phyloP scores from a whole-genome alignment of 2,329 filamentous ascomycete genomes.

The Diplodia mutila region DNA sequence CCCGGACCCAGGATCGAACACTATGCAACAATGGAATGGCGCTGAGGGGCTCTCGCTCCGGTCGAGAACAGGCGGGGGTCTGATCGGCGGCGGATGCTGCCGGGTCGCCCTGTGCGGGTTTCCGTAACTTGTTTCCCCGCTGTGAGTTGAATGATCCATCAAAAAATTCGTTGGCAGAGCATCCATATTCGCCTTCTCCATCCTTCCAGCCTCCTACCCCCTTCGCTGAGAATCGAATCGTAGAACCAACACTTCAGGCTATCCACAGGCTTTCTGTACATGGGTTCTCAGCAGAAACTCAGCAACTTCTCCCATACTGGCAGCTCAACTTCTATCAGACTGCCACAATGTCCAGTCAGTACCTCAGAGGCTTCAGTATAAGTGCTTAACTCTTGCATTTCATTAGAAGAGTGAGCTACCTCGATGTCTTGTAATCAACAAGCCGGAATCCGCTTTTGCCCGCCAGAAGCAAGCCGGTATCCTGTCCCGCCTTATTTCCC shows the following conservation, averaged over 20 bases:
- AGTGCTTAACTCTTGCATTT: conserved; percentile 13
- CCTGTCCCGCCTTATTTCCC: not conserved
- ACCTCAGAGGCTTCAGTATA: not conserved
- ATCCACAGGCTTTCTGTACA: not conserved
- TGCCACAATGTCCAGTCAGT: not conserved
- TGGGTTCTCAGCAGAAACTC: not conserved
- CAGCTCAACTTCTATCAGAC: not conserved
- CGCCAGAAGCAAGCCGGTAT: not conserved
- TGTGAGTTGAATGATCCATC: not conserved
- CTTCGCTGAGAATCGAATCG: too few relatives aligned
- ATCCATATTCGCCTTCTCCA: not conserved
- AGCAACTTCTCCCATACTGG: not conserved
- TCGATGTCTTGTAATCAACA: not conserved
- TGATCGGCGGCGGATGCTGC: not conserved
- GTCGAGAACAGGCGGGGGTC: not conserved
- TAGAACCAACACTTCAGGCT: too few relatives aligned
- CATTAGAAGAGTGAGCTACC: not conserved
- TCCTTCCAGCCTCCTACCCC: not conserved
- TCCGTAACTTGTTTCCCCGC: not conserved
- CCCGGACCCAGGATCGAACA: not conserved
- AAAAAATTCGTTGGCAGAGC: not conserved
- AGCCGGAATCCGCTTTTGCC: not conserved
- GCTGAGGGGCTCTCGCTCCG: not conserved
- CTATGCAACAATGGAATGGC: not conserved
- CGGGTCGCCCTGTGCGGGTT: not conserved